phyloP scores from a whole-genome alignment of 495 filamentous ascomycete genomes.

The Xylaria bambusicola region DNA sequence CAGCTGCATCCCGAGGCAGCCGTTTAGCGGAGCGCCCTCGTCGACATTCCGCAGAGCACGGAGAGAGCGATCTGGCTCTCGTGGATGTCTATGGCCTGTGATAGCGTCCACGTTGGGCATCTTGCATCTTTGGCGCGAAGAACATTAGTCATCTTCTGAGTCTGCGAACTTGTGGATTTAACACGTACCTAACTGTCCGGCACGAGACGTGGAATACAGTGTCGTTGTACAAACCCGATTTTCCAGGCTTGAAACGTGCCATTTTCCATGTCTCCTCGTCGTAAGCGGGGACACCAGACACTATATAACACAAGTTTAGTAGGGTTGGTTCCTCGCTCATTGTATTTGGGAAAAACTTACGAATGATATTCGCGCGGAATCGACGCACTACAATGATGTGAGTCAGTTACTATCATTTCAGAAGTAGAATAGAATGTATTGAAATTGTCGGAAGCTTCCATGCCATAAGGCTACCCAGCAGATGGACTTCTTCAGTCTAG shows the following conservation, averaged over 20 bases:
- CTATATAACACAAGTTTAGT: slow-evolving; percentile 25
- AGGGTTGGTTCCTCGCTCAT: not conserved
- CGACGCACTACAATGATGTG: slow-evolving; percentile 46
- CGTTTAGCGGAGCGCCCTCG: slow-evolving; percentile 64
- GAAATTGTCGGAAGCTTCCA: no score
- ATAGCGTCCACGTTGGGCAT: slow-evolving; percentile 81
- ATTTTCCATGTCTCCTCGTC: slow-evolving; percentile 80
- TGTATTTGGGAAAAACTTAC: slow-evolving; percentile 35
- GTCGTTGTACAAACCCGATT: slow-evolving; percentile 30
- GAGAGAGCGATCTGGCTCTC: slow-evolving; percentile 74
- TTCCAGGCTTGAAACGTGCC: slow-evolving; percentile 59
- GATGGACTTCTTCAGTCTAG: no score
- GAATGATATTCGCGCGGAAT: slow-evolving; percentile 84
- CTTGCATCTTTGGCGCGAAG: slow-evolving; percentile 62
- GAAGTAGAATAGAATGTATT: no score
- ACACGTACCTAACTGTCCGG: slow-evolving; percentile 60
- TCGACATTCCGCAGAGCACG: slow-evolving; percentile 72
- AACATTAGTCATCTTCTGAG: slow-evolving; percentile 17
- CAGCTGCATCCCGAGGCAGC: slow-evolving; percentile 85
- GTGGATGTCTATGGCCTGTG: slow-evolving; percentile 67
- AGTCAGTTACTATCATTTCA: no score
- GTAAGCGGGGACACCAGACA: slow-evolving; percentile 41
- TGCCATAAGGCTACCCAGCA: no score
- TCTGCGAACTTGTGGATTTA: not conserved
- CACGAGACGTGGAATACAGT: slow-evolving; percentile 61